Evolutionary conservation across 2,329 filamentous ascomycete species (phyloP).

Genomic region (Sordariomycetes sp.): DNA sequence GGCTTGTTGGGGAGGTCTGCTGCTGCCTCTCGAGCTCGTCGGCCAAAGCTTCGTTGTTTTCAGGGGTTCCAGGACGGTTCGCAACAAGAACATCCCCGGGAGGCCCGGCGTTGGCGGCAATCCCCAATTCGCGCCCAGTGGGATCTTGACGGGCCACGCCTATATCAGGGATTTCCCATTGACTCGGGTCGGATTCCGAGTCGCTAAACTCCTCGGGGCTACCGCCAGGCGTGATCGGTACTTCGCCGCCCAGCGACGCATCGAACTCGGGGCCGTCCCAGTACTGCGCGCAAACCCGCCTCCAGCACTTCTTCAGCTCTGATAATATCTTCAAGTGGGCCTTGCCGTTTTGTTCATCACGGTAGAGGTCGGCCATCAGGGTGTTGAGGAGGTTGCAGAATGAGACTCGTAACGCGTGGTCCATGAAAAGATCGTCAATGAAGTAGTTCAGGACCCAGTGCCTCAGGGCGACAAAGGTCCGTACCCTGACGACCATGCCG

Average conservation of each 20-base stretch:
- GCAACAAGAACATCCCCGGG: slow-evolving; percentile 15
- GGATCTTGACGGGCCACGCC: slow-evolving; percentile 32
- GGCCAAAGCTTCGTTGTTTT: slow-evolving; percentile 17
- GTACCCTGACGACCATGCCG: slow-evolving; percentile 87
- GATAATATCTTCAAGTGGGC: slow-evolving; percentile 71
- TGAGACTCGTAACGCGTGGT: slow-evolving; percentile 59
- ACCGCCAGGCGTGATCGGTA: slow-evolving; percentile 59
- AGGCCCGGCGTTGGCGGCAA: slow-evolving; percentile 6
- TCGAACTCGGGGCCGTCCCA: slow-evolving; percentile 71
- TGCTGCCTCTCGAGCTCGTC: slow-evolving; percentile 19
- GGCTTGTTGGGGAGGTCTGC: slow-evolving; percentile 36
- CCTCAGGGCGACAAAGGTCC: slow-evolving; percentile 87
- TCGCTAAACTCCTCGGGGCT: slow-evolving; percentile 56
- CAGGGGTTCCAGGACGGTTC: slow-evolving; percentile 34
- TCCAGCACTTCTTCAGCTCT: slow-evolving; percentile 96
- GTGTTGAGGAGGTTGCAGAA: slow-evolving; percentile 78
- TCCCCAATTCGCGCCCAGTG: not conserved
- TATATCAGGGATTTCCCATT: slow-evolving; percentile 36
- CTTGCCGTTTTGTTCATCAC: slow-evolving; percentile 31
- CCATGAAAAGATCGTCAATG: slow-evolving; percentile 78
- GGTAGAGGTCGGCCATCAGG: slow-evolving; percentile 44
- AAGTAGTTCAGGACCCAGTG: slow-evolving; percentile 99
- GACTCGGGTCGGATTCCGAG: slow-evolving; percentile 40
- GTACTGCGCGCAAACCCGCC: slow-evolving; percentile 76
- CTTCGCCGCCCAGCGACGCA: slow-evolving; percentile 47